Conservation (phyloP, 163 green algal species). For the Scenedesmus sp. region DNA sequence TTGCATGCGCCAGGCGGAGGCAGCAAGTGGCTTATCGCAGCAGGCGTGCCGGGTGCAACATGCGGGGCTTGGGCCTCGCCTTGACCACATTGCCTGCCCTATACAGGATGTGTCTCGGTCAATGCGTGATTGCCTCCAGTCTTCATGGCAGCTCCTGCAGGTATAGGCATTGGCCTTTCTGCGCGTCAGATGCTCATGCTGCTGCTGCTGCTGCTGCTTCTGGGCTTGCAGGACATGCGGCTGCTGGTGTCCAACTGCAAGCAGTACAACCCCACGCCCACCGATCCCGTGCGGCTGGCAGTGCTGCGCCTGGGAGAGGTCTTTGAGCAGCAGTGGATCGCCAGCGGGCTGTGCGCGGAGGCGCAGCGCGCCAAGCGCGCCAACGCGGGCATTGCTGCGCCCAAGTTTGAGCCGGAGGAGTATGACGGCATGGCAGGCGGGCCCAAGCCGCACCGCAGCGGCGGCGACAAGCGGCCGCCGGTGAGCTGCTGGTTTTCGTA, state of each 20-base stretch:
- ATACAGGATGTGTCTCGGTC: too few species aligned
- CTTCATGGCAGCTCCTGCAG: too few species aligned
- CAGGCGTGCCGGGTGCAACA: not conserved
- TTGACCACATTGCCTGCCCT: too few species aligned
- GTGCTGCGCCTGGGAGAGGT: conserved; percentile 28
- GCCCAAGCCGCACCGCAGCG: conserved; percentile 24
- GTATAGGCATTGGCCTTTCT: too few species aligned
- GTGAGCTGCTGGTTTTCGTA: not conserved
- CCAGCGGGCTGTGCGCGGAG: conserved; percentile 47
- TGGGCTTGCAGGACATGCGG: conserved; percentile 44
- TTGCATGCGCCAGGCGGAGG: not conserved
- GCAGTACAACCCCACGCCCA: conserved; percentile 46
- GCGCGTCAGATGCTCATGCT: too few species aligned
- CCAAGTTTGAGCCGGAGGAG: conserved; percentile 55
- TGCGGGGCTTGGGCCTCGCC: too few species aligned
- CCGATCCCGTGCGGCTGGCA: conserved; percentile 41
- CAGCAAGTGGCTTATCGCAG: not conserved
- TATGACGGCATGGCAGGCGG: conserved; percentile 17
- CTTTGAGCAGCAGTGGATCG: conserved; percentile 55
- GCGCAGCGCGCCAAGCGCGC: conserved; percentile 35
- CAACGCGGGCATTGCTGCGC: conserved; percentile 50
- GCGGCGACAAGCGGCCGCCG: not conserved
- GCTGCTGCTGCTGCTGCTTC: too few species aligned
- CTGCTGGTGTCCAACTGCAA: conserved; percentile 51
- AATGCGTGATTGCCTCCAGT: too few species aligned